Evolutionary conservation across 2,329 filamentous ascomycete species (phyloP), one percentile per base, ranked within the genome.

Genomic region (Sclerotinia minor): DNA sequence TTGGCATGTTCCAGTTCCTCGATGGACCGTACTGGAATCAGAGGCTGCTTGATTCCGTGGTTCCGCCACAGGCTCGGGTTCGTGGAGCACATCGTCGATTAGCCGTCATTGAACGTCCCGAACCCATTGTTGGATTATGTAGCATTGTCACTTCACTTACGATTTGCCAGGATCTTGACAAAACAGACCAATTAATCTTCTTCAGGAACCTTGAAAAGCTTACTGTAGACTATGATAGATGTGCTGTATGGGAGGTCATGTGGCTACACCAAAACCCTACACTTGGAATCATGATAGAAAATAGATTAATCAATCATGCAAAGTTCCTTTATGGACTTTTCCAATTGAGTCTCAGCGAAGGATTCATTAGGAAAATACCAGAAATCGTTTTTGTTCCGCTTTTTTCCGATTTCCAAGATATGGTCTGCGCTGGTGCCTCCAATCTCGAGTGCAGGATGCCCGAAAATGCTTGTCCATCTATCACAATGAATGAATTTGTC

Each of bases 151-250:
- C 17, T 19, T 53, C 17, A 1, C 15, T 53, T 5, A 13, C 19
- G 29, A 2, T 52, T 1, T 26, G 3, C 2, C 0, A 7, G 24
- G 21, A 0, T n/a, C 3, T 38, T 41, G 13, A 15, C 8, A 29
- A 53, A 32, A 29, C 9, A 2, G 26, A 41, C 13, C 38, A 41
- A 7, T 3, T 53, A 32, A 11, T 2, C 13, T 41, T 41, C 38
- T 53, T 53, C 19, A 7, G 15, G 19, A 53, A 53, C 26, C 17
- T 53, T 6, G 26, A 53, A 32, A 32, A 29, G 19, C 15, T 53
- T 5, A 9, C 29, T 19, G 5, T 53, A 21, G 26, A 7, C 17
- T 32, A 41, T 41, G 11, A 38, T 38, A 11, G 11, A 6, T 32
- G 3, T 32, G 32, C 5, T 32, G 7, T 32, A 32, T 32, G 32